Evolutionary conservation across 2,329 filamentous ascomycete species (phyloP), one percentile per base, ranked within the genome.

Genomic region (Bipolaris gigantea): DNA sequence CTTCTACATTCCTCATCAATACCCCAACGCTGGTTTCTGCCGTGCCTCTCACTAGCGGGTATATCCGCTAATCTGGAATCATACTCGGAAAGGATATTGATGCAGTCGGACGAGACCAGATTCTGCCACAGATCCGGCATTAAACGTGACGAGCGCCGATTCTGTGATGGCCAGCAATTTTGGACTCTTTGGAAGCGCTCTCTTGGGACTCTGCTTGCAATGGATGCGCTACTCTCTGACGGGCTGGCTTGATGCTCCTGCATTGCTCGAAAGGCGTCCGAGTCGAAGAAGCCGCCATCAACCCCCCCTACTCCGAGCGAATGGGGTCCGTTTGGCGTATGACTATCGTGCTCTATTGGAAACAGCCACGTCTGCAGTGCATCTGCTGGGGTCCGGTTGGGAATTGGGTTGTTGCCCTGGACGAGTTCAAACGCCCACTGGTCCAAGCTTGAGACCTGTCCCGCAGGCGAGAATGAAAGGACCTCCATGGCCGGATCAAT

Each of bases 181-280:
- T 75, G 72, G 1, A 75, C 73, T 53, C 73, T 61, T 16, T 72
- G 71, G 50, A 75, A 75, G 23, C 73, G 66, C 42, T 75, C 72
- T 33, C 67, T 63, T 13, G 73, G 73, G 27, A 75, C 74, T 50
- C 67, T 63, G 21, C 72, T 74, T 19, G 72, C 72, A 53, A 73
- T 73, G 0, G 73, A 73, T 3, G 65, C 67, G 42, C 67, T 74
- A 38, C 66, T 71, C 8, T 65, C 70, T 27, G 72, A 71, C 23
- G 73, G 70, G 45, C 70, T 73, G 8, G 62, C 62, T 18, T 70
- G 65, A 13, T 67, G 69, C 11, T 69, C 64, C 25, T 53, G 53
- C 3, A 61, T 48, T 34, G 63, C 53, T 9, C 60, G 56, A 48
- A 71, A 65, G 5, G 59, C 48, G 13, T 69, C 70, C 13, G 67